Evolutionary conservation across 2,329 filamentous ascomycete species (phyloP).

Genomic region (Verticillium nubilum): DNA sequence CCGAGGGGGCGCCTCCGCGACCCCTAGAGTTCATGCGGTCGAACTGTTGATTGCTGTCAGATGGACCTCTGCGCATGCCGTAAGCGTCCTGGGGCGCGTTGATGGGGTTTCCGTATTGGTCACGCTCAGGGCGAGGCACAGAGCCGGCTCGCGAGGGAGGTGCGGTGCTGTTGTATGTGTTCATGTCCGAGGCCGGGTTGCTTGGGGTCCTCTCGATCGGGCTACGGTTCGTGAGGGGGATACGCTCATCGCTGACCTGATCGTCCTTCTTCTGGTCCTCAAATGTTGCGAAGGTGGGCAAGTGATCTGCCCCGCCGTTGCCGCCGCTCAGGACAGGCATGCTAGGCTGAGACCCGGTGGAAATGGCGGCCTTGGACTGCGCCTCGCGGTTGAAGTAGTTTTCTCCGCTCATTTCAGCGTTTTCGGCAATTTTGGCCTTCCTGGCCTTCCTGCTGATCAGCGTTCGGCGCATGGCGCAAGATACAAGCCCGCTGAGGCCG

Average conservation of each 20-base stretch:
- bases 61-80: slow-evolving; percentile 39
- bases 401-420: slow-evolving; percentile 94
- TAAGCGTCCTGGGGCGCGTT: slow-evolving; percentile 37
- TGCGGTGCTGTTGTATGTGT: slow-evolving; percentile 17
- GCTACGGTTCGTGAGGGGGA: slow-evolving; percentile 63
- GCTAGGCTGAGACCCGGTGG: slow-evolving; percentile 47
- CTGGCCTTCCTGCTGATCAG: slow-evolving; percentile 89
- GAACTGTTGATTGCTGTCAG: slow-evolving; percentile 16
- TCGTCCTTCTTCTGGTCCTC: slow-evolving; percentile 62
- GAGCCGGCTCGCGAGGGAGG: slow-evolving; percentile 33
- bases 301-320: slow-evolving; percentile 42
- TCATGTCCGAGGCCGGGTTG: slow-evolving; percentile 32
- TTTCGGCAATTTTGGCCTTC: slow-evolving; percentile 85
- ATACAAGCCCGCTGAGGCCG: slow-evolving; percentile 74
- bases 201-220: slow-evolving; percentile 53
- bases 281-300: slow-evolving; percentile 57
- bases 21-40: slow-evolving; percentile 48
- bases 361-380: slow-evolving; percentile 41
- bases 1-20: slow-evolving; percentile 37
- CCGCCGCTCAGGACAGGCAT: slow-evolving; percentile 52
- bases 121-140: slow-evolving; percentile 30
- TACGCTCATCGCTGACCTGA: slow-evolving; percentile 60
- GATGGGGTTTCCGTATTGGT: slow-evolving; percentile 61
- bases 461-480: slow-evolving; percentile 91
- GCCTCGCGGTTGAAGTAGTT: slow-evolving; percentile 77